Evolutionary conservation across 208 protist genomes (phyloP), one percentile per base, ranked within the genome.

Genomic region (Wallacemonas collosoma): DNA sequence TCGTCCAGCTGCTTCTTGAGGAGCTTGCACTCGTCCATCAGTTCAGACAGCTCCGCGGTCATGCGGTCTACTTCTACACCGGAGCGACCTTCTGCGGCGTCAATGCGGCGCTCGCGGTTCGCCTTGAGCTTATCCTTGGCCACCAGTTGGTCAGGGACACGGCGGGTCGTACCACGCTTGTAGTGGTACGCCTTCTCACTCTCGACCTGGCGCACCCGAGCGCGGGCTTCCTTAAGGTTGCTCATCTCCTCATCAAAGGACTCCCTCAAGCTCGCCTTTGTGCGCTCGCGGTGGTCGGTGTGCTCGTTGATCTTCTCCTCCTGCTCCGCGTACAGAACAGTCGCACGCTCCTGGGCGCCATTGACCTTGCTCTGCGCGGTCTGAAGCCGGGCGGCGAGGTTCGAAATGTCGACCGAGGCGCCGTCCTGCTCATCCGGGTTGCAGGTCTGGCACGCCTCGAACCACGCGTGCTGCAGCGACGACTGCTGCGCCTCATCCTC

Each of bases 401-500:
- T 69, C 36, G 63, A 72, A 53, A 88, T 71, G 56, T 92, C 69
- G 75, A 92, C 77, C 51, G 66, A 67, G 11, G 58, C 62, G 77
- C 78, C 87, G 56, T 87, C 82, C 72, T 80, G 80, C 40, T 78
- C 85, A 47, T 92, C 79, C 3, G 81, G 82, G 63, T 81, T 82
- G 70, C 81, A 68, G 53, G 53, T 50, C 78, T 84, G 65, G 7
- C 71, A 76, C 71, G 86, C 81, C 73, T 86, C 64, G 50, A 65
- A 57, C 84, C 86, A 93, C 36, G 88, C 48, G 67, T 82, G 75
- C 68, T 82, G 76, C 71, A 93, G 71, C 17, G 71, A 56, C 4
- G 83, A 91, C 75, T 87, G 77, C 76, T 83, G 75, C 12, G 85
- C 88, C 62, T 88, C 85, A 11, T 88, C 84, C 79, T 95, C 90